Conservation (phyloP, 2,329 filamentous ascomycete species). For the Hypomyces perniciosus region DNA sequence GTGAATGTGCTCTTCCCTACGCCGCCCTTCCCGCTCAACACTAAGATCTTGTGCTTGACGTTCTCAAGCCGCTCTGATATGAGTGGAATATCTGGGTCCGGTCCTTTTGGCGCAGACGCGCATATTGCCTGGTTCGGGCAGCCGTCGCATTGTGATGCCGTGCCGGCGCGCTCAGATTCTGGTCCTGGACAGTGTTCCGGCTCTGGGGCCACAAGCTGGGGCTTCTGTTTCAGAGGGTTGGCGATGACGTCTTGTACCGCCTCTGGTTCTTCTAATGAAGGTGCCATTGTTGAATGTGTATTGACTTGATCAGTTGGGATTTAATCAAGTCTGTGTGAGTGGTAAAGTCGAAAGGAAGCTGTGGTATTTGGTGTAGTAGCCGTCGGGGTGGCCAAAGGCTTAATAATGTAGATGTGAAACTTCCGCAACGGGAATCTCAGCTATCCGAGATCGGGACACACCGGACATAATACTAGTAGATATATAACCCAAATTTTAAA, state of each 20-base stretch:
- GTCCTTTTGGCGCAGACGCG: constrained; percentile 76
- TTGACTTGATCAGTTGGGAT: background rate
- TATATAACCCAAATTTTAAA: background rate
- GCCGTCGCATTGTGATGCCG: constrained; percentile 79
- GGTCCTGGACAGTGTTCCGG: constrained; percentile 96
- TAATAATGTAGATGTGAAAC: constrained; percentile 15
- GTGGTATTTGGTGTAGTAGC: constrained; percentile 1
- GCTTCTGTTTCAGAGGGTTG: constrained; percentile 70
- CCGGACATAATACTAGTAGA: background rate
- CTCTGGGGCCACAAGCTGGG: constrained; percentile 85
- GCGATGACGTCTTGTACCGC: constrained; percentile 63
- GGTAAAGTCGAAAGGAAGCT: background rate
- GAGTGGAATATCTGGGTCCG: constrained; percentile 86
- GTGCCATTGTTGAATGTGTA: constrained; percentile 56
- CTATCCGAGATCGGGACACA: constrained; percentile 5
- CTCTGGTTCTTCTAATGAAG: constrained; percentile 68
- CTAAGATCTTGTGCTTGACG: constrained; percentile 86
- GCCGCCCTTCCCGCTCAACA: constrained; percentile 90
- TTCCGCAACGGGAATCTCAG: background rate
- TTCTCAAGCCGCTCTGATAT: constrained; percentile 77
- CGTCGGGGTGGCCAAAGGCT: constrained; percentile 11
- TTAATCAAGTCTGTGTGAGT: background rate
- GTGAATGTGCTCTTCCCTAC: constrained; percentile 96
- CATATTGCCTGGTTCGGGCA: constrained; percentile 97
- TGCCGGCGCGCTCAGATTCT: constrained; percentile 64